Evolutionary conservation across 352 stramenopile genomes (phyloP), one percentile per base, ranked within the genome.

Genomic region (Blastocystis sp.): DNA sequence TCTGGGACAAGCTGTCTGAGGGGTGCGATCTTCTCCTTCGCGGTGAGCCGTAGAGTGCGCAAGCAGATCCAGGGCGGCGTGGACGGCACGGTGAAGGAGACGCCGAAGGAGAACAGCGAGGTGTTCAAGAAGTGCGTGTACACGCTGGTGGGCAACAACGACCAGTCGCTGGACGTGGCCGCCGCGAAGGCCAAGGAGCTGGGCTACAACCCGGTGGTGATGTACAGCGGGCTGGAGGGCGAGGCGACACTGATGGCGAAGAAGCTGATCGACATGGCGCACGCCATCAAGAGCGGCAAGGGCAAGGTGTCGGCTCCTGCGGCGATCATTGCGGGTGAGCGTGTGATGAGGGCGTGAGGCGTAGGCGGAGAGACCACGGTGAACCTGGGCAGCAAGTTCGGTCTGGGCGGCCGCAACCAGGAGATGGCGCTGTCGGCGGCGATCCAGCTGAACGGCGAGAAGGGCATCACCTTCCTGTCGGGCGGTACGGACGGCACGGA

Each of bases 401-500:
- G 92, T 62, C 91, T 92, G 69, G 92, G 92, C 21, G 92, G 92
- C 21, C 88, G 92, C 28, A 94, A 94, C 89, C 92, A 94, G 90
- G 92, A 95, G 90, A 88, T 95, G 61, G 91, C 91, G 34, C 86
- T 94, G 14, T 89, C 89, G 45, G 91, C 91, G 41, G 92, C 92
- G 21, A 81, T 93, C n/a, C 86, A 91, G 88, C 84, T 94, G 62
- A 80, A 91, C 52, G 74, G 67, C 34, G 66, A 86, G 43, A 70
- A 64, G 28, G 41, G 61, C 0, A 89, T 90, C 45, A 89, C 76
- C 1, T 53, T 90, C 28, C 59, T 90, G 3, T 70, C 76, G 82
- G 90, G 91, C 19, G 92, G 92, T 10, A 94, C 92, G 2, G 92
- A 95, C 90, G 92, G 92, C 10, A 93, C 91, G 10, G 92, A 95